These are phyloP conservation scores for Glycine latifolia DNA, from an alignment of 306 rosid species.

Conservation along the genomic window DNA sequence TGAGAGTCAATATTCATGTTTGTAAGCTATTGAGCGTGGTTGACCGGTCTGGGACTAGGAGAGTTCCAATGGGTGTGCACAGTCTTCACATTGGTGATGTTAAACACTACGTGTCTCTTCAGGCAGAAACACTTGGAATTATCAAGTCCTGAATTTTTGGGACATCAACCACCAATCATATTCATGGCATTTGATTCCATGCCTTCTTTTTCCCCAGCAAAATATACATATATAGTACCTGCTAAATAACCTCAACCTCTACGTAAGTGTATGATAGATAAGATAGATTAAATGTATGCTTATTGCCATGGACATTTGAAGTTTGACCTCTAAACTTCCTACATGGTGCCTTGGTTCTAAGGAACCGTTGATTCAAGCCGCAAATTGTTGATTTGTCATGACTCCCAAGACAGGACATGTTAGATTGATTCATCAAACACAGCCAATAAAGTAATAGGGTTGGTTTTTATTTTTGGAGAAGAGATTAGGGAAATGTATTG, in stretches of 20 bases:
- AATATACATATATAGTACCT: too few species aligned
- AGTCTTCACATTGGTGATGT: constrained; percentile 62
- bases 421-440: constrained; percentile 22
- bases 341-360: constrained; percentile 9
- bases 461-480: constrained; percentile 34
- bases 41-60: constrained; percentile 69
- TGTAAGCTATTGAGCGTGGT: constrained; percentile 84
- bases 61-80: constrained; percentile 78
- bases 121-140: constrained; percentile 57
- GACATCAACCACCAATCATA: too few species aligned
- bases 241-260: background rate
- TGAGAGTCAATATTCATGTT: constrained; percentile 68
- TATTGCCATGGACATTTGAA: background rate
- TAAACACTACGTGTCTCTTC: constrained; percentile 60
- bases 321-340: constrained; percentile 16
- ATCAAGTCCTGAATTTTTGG: constrained; percentile 54
- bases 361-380: constrained; percentile 1
- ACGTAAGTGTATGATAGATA: background rate
- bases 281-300: background rate
- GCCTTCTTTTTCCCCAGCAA: too few species aligned
- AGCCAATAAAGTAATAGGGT: constrained; percentile 14
- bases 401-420: background rate
- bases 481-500: constrained; percentile 4
- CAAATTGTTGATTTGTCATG: constrained; percentile 11
- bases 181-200: too few species aligned